Base-by-base conservation (phyloP, 225 moss, liverwort and hornwort species). In the Anthoceros angustus region DNA sequence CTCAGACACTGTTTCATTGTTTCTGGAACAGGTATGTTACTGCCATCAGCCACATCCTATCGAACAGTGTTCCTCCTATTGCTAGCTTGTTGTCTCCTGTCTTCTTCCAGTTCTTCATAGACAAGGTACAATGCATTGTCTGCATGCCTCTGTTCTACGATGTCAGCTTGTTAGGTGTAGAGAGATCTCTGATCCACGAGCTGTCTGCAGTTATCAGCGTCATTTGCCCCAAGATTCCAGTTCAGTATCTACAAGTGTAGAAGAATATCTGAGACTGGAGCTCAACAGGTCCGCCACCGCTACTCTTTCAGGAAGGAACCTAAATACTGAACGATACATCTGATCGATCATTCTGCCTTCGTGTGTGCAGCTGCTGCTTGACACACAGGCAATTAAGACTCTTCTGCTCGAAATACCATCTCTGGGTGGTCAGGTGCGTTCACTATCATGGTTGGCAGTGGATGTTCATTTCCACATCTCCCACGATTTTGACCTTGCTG, bases 211-310 rank as follows among this genome's bases (percentile, higher is more conserved):
- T 72, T 98, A 69, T 92, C 98, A 71, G 89, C 98, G 26, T 92
- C 98, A 40, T 98, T 98, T 82, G 89, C 98, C 42, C 98, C 98
- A 40, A 87, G 98, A 26, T 98, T 87, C 64, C 84, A 98, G 72
- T 81, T 73, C 72, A 98, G 84, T 69, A 83, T 98, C 39, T 98
- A 87, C 72, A 98, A 87, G 70, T 98, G 98, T 77, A 98, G 92
- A 70, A 88, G 98, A 23, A 98, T 98, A 68, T 98, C 98, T 63
- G 98, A 98, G 77, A 98, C 98, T 62, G 92, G 98, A 70, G 98
- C 98, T 42, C 98, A 98, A 70, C 98, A 92, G 94, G 94, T 90
- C n/a, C 12, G n/a, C 42, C 8, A 41, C 64, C 32, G 32, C 32
- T 1, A 32, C 32, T 1, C 32, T 1, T 32, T 32, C 32, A 32